Evolutionary conservation across 306 rosid species (phyloP).

Genomic region (Vicia sativa): DNA sequence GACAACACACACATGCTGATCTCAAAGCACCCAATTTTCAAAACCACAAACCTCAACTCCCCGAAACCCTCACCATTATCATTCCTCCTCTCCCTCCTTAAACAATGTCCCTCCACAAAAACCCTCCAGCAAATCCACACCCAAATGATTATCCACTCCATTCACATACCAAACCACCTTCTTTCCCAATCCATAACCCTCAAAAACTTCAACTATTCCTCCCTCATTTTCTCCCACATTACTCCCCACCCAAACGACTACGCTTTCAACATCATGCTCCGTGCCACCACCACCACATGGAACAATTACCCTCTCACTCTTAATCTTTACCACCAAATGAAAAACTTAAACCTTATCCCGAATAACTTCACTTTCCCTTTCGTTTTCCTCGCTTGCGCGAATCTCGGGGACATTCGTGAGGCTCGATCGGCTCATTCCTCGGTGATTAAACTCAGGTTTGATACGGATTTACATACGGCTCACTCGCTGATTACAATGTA

Average conservation of each 20-base stretch:
- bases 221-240: conserved; percentile 53
- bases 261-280: conserved; percentile 87
- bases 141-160: conserved; percentile 68
- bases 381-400: conserved; percentile 75
- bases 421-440: conserved; percentile 60
- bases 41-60: background rate
- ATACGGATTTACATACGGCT: conserved; percentile 52
- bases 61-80: conserved; percentile 36
- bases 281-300: conserved; percentile 84
- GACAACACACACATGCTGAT: background rate
- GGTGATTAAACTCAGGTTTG: conserved; percentile 58
- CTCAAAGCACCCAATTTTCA: conserved; percentile 9
- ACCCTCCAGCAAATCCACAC: conserved; percentile 63
- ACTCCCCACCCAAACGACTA: conserved; percentile 64
- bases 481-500: conserved; percentile 81
- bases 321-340: conserved; percentile 61
- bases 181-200: conserved; percentile 63
- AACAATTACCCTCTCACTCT: conserved; percentile 56
- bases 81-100: conserved; percentile 43
- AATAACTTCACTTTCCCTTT: conserved; percentile 80
- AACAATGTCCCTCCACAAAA: conserved; percentile 52
- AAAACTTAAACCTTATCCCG: conserved; percentile 44
- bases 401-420: conserved; percentile 41
- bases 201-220: conserved; percentile 61
- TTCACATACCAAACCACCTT: conserved; percentile 64